Evolutionary conservation across 495 filamentous ascomycete genomes (phyloP).

Genomic region (Amorphotheca resinae): DNA sequence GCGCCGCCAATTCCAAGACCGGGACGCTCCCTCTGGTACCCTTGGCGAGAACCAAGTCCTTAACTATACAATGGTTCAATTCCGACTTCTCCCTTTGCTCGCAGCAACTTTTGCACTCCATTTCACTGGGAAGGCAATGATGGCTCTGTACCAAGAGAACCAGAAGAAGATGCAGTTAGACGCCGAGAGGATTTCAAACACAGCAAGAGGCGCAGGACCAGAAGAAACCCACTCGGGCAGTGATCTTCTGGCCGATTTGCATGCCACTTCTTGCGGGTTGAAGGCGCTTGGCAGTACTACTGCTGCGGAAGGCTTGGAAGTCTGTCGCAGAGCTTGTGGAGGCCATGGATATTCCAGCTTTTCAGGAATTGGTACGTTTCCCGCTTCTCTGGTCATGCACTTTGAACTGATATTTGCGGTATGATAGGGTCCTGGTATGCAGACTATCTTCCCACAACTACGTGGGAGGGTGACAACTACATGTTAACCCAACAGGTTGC

Average conservation of each 20-base stretch:
- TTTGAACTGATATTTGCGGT: neutral
- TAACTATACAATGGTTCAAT: conserved; percentile 68
- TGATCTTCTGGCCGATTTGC: conserved; percentile 57
- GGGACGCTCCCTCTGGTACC: conserved; percentile 39
- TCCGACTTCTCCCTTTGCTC: conserved; percentile 53
- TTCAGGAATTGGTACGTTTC: conserved; percentile 38
- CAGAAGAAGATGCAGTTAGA: conserved; percentile 43
- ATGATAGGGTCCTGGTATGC: conserved; percentile 44
- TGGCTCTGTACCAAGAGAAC: conserved; percentile 51
- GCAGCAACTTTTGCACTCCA: conserved; percentile 66
- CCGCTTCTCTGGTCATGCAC: neutral
- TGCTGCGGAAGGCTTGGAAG: conserved; percentile 56
- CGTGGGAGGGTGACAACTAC: conserved; percentile 62
- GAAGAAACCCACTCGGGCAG: conserved; percentile 51
- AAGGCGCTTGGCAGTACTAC: conserved; percentile 57
- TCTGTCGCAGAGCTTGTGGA: conserved; percentile 58
- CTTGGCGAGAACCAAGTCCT: conserved; percentile 51
- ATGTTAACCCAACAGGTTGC: conserved; percentile 73
- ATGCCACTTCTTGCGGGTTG: conserved; percentile 60
- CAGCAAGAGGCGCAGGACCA: conserved; percentile 46
- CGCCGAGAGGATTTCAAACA: conserved; percentile 26
- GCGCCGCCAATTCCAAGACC: conserved; percentile 58
- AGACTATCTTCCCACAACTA: conserved; percentile 56
- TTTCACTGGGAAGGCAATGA: conserved; percentile 60
- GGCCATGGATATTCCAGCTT: conserved; percentile 63